phyloP scores from a whole-genome alignment of 495 filamentous ascomycete genomes.

The Daldinia vernicosa region DNA sequence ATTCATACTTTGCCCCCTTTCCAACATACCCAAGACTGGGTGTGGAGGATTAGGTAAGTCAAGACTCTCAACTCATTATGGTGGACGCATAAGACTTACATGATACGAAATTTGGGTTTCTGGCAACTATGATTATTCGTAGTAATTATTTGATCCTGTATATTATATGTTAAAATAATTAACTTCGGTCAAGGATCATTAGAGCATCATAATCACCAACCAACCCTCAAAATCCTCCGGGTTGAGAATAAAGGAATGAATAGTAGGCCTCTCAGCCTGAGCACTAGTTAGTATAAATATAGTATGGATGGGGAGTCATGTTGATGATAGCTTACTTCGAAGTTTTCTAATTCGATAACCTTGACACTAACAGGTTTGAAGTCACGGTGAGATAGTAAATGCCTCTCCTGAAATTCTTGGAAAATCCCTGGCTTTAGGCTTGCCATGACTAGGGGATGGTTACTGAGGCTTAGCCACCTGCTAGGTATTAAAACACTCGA shows the following conservation, averaged over 20 bases:
- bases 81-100: neutral
- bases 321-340: neutral
- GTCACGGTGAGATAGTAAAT: neutral
- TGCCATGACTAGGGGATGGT: neutral
- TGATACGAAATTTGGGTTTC: slow-evolving; percentile 5
- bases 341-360: slow-evolving; percentile 6
- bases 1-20: slow-evolving; percentile 6
- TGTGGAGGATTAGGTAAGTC: neutral
- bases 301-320: neutral
- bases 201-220: neutral
- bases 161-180: neutral
- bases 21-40: slow-evolving; percentile 15
- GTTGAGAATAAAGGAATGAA: neutral
- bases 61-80: neutral
- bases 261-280: neutral
- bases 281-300: neutral
- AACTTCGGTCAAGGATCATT: neutral
- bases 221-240: slow-evolving; percentile 5
- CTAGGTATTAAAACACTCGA: too few relatives aligned
- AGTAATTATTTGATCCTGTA: neutral
- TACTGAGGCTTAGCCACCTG: too few relatives aligned
- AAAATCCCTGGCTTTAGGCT: neutral
- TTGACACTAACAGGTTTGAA: slow-evolving; percentile 1
- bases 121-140: neutral
- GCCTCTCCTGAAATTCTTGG: slow-evolving; percentile 7